phyloP scores from a whole-genome alignment of 257 asterid genomes.

The Salvia miltiorrhiza region DNA sequence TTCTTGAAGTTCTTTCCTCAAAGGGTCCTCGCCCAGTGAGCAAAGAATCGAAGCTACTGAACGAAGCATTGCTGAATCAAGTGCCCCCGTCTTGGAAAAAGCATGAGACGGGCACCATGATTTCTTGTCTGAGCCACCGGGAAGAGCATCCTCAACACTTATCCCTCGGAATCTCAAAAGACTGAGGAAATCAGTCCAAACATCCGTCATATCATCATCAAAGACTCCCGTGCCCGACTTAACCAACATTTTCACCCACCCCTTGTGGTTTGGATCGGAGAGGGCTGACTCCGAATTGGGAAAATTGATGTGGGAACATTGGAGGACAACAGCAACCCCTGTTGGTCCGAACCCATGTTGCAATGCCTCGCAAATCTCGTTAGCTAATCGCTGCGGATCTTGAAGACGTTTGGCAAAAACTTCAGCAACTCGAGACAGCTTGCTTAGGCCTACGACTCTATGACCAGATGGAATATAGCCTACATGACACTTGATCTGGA shows the following conservation, averaged over 20 bases:
- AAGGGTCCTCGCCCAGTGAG: conserved; percentile 80
- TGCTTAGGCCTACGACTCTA: conserved; percentile 86
- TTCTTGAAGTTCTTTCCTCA: conserved; percentile 64
- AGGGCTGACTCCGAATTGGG: conserved; percentile 52
- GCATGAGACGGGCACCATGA: conserved; percentile 69
- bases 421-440: conserved; percentile 87
- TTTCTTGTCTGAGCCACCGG: conserved; percentile 22
- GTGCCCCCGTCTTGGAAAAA: conserved; percentile 27
- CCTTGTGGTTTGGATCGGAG: conserved; percentile 46
- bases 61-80: conserved; percentile 47
- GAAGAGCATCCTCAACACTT: conserved; percentile 20
- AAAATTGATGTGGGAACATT: conserved; percentile 67
- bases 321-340: conserved; percentile 85
- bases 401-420: conserved; percentile 84
- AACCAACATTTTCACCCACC: conserved; percentile 51
- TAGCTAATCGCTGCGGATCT: conserved; percentile 75
- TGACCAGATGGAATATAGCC: conserved; percentile 87
- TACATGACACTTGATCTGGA: conserved; percentile 85
- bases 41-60: conserved; percentile 66
- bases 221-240: conserved; percentile 79
- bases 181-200: conserved; percentile 72
- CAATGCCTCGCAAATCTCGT: conserved; percentile 66
- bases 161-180: conserved; percentile 66
- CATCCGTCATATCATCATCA: conserved; percentile 42
- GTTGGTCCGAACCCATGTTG: conserved; percentile 70